These are phyloP conservation scores for Pichia occidentalis DNA, from an alignment of 805 yeast genomes.

Conservation along the genomic window DNA sequence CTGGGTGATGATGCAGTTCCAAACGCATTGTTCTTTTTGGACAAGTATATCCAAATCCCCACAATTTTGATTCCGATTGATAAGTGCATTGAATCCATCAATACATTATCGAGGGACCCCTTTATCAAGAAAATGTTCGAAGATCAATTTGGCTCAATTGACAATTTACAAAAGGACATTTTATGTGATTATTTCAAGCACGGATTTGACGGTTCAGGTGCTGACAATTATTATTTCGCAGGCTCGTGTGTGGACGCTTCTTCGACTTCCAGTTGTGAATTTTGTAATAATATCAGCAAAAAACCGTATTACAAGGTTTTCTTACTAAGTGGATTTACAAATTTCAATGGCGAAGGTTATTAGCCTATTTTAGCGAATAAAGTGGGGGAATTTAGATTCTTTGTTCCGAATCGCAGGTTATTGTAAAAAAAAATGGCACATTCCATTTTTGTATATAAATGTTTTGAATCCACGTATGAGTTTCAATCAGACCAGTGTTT, in stretches of 20 bases:
- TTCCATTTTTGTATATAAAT: too few species aligned
- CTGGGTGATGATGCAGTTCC: conserved; percentile 82
- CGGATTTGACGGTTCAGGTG: conserved; percentile 76
- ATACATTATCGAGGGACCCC: conserved; percentile 44
- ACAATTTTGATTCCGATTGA: conserved; percentile 69
- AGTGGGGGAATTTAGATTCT: too few species aligned
- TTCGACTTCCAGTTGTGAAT: conserved; percentile 76
- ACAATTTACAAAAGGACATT: conserved; percentile 43
- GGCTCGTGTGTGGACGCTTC: conserved; percentile 84
- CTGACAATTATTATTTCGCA: conserved; percentile 76
- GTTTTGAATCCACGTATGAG: too few species aligned
- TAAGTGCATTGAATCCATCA: conserved; percentile 48
- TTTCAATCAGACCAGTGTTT: too few species aligned
- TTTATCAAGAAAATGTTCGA: conserved; percentile 44
- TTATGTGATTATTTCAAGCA: conserved; percentile 48
- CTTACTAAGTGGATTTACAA: conserved; percentile 61
- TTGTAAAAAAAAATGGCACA: too few species aligned
- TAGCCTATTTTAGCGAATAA: conserved; percentile 16
- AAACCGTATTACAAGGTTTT: conserved; percentile 58
- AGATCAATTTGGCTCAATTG: conserved; percentile 51
- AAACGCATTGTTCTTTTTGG: conserved; percentile 70
- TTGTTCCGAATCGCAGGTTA: too few species aligned
- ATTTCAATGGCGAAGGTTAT: conserved; percentile 73
- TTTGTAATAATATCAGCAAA: conserved; percentile 64
- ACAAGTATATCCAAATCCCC: conserved; percentile 76